These are phyloP conservation scores for Truncatella angustata DNA, from an alignment of 2,329 filamentous ascomycete species.

Conservation along the genomic window DNA sequence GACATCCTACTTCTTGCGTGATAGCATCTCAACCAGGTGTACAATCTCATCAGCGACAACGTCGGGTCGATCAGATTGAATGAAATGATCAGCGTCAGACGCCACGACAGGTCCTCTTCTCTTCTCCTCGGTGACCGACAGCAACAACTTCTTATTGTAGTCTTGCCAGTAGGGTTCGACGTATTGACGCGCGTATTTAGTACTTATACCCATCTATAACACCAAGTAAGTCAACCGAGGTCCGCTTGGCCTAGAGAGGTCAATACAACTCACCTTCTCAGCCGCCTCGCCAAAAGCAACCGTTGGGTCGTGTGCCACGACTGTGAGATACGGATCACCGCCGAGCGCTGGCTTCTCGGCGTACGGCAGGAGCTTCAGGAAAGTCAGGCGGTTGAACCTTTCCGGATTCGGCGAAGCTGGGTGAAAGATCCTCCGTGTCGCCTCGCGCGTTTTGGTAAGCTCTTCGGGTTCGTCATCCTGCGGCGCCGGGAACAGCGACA, in stretches of 20 bases:
- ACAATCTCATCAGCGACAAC: not conserved
- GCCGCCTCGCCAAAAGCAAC: not conserved
- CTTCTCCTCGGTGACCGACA: not conserved
- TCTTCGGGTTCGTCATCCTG: not conserved
- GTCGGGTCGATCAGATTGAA: not conserved
- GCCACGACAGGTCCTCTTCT: not conserved
- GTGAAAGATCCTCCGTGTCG: conserved; percentile 3
- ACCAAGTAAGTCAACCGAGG: not conserved
- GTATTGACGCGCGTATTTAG: conserved; percentile 3
- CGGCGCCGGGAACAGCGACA: conserved; percentile 4
- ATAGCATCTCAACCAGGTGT: not conserved
- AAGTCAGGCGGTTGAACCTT: not conserved
- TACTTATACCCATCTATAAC: not conserved
- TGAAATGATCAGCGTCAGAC: not conserved
- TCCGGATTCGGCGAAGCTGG: conserved; percentile 1
- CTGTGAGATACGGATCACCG: not conserved
- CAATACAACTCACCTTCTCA: not conserved
- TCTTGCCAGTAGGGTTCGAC: conserved; percentile 3
- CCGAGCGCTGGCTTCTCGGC: not conserved
- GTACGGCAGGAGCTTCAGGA: not conserved
- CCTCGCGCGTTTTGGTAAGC: conserved; percentile 1
- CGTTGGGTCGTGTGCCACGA: not conserved
- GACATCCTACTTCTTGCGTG: not conserved
- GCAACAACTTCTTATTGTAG: conserved; percentile 4
- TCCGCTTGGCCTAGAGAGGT: too few relatives aligned